A percentile compares a stretch with the other conserved stretches of the same genome.
phyloP scores from a whole-genome alignment of 495 filamentous ascomycete genomes.

The Annulohypoxylon stygium region DNA sequence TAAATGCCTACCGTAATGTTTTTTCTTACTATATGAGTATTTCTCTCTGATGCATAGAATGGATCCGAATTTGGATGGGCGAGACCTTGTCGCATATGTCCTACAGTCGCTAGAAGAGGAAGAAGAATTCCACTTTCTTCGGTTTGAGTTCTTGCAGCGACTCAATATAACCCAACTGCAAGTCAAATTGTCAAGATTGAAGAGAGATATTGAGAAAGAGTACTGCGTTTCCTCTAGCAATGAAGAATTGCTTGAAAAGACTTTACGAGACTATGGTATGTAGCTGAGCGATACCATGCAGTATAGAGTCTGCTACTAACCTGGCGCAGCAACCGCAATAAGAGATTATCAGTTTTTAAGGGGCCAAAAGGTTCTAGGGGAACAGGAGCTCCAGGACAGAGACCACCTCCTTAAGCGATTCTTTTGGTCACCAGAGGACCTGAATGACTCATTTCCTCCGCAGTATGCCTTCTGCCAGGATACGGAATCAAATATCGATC shows the following conservation, averaged over 20 bases:
- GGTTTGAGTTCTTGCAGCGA: constrained; percentile 1
- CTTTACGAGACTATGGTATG: constrained; percentile 7
- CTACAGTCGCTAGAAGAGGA: constrained; percentile 3
- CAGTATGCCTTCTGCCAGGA: neutral
- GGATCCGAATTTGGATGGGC: neutral
- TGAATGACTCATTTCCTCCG: neutral
- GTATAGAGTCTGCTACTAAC: neutral
- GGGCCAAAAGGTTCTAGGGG: neutral
- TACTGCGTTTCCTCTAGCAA: neutral
- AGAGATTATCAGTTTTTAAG: constrained; percentile 8
- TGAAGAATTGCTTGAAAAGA: neutral
- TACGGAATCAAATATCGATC: neutral
- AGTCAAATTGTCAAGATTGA: constrained; percentile 1
- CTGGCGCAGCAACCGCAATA: constrained; percentile 1
- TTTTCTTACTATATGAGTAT: neutral
- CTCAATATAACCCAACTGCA: constrained; percentile 4
- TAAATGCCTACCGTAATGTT: neutral
- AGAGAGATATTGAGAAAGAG: neutral
- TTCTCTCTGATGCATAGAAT: neutral
- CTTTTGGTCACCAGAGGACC: neutral
- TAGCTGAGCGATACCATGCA: neutral
- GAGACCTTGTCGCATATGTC: constrained; percentile 2
- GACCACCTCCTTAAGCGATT: neutral
- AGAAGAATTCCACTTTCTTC: constrained; percentile 6
- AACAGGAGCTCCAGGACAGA: neutral